Evolutionary conservation across 768 basidiomycete genomes (phyloP), one percentile per base, ranked within the genome.

Genomic region (Pseudohyphozyma bogoriensis): DNA sequence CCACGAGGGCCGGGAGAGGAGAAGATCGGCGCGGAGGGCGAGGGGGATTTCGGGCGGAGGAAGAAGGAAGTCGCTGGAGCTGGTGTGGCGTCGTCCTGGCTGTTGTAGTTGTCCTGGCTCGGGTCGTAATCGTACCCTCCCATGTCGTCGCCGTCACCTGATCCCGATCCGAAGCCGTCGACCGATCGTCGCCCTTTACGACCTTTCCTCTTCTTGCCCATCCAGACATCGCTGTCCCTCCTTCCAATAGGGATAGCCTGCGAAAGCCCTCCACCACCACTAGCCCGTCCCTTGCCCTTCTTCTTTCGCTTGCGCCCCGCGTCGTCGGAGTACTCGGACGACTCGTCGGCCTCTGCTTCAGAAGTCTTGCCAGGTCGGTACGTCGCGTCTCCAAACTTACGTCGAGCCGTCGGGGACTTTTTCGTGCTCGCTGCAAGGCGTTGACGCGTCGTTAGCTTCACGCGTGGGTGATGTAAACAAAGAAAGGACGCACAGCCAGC

Each of bases 41-140:
- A 58, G n/a, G 60, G 55, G n/a, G 60, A 62, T 35, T 60, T 58
- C 13, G 52, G 58, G 22, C 65, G 65, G 4, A 66, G 61, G 47
- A 54, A 66, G 52, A 45, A 66, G 4, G 65, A 57, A 3, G 31
- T 13, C 3, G 47, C 55, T 1, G 56, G 64, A 2, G 64, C 54
- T 0, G 64, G 59, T 0, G 4, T 36, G 18, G 58, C 56, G n/a
- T 36, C 55, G 18, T 59, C 59, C 18, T 55, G 50, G 16, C 44
- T 45, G 22, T 57, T 22, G 31, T 51, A 55, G 7, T 55, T 31
- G 4, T 46, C 44, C 49, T 29, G 40, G 29, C 31, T 36, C 11
- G 50, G 55, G 29, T 50, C 59, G 24, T 56, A 56, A n/a, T n/a
- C 58, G 42, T 50, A 56, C 18, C 53, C 51, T 20, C n/a, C 47